Percentiles rank a stretch among this genome's conserved stretches.
Evolutionary conservation across 805 yeast genomes (phyloP).

Genomic region (Metschnikowia lochheadii): DNA sequence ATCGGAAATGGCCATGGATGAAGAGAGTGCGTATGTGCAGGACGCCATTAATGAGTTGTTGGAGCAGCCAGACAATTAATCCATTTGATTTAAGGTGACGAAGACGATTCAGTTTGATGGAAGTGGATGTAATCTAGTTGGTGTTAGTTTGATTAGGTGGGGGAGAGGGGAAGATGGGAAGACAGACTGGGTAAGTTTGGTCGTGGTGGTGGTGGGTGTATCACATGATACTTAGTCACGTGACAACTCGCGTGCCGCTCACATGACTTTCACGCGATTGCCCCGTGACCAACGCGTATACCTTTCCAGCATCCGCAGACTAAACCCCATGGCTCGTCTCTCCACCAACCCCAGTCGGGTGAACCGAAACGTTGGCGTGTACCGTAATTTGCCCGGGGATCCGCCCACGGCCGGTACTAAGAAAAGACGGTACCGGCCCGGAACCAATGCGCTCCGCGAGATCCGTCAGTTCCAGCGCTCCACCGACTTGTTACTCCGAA

Average conservation of each 20-base stretch:
- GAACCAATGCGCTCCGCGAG: conserved; percentile 63
- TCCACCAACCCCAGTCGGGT: conserved; percentile 9
- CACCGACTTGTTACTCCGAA: conserved; percentile 63
- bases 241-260: too few relatives aligned
- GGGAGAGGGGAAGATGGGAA: too few relatives aligned
- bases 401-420: conserved; percentile 31
- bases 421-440: conserved; percentile 51
- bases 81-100: too few relatives aligned
- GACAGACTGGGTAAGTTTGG: too few relatives aligned
- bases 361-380: conserved; percentile 29
- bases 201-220: too few relatives aligned
- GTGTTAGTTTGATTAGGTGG: too few relatives aligned
- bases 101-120: too few relatives aligned
- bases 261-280: too few relatives aligned
- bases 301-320: neutral
- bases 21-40: conserved; percentile 55
- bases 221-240: too few relatives aligned
- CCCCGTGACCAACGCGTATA: too few relatives aligned
- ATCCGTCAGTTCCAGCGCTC: conserved; percentile 64
- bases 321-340: conserved; percentile 12
- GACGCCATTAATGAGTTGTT: conserved; percentile 49
- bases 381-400: conserved; percentile 54
- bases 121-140: too few relatives aligned
- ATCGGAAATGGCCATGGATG: conserved; percentile 48
- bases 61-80: conserved; percentile 27